phyloP scores from a whole-genome alignment of 164 flowering plant species.

The Pachysandra terminalis region DNA sequence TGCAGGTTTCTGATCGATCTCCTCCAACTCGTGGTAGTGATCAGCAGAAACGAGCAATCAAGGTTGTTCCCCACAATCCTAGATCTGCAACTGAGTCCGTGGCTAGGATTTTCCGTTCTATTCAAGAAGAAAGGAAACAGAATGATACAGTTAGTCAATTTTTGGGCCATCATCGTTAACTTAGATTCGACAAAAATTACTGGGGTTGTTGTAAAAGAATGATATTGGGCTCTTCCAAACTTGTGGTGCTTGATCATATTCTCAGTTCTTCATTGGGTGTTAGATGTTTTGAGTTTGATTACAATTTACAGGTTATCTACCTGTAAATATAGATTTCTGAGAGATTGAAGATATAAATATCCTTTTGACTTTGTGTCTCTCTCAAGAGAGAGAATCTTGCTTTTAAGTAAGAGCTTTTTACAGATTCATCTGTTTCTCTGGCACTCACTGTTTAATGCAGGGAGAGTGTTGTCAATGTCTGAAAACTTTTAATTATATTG shows the following conservation, averaged over 20 bases:
- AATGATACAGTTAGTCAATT: constrained; percentile 30
- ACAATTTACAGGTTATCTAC: not conserved
- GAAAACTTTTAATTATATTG: too few relatives aligned
- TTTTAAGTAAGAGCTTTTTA: too few relatives aligned
- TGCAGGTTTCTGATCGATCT: constrained; percentile 11
- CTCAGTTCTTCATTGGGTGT: not conserved
- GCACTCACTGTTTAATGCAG: too few relatives aligned
- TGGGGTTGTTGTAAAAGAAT: not conserved
- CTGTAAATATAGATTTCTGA: not conserved
- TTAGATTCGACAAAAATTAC: not conserved
- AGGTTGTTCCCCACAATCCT: constrained; percentile 77
- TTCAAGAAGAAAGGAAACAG: constrained; percentile 74
- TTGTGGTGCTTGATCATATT: constrained; percentile 1
- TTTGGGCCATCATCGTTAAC: not conserved
- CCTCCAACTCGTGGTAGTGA: constrained; percentile 19
- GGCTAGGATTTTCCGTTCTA: constrained; percentile 72
- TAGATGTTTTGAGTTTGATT: not conserved
- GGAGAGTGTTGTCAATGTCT: too few relatives aligned
- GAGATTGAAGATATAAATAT: not conserved
- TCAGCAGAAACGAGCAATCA: constrained; percentile 54
- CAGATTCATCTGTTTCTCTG: too few relatives aligned
- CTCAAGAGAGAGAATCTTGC: too few relatives aligned
- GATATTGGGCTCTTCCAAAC: not conserved
- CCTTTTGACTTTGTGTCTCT: too few relatives aligned
- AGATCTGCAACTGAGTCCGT: constrained; percentile 75